Conservation (phyloP, 352 stramenopile species). For the Phytophthora tubulina region DNA sequence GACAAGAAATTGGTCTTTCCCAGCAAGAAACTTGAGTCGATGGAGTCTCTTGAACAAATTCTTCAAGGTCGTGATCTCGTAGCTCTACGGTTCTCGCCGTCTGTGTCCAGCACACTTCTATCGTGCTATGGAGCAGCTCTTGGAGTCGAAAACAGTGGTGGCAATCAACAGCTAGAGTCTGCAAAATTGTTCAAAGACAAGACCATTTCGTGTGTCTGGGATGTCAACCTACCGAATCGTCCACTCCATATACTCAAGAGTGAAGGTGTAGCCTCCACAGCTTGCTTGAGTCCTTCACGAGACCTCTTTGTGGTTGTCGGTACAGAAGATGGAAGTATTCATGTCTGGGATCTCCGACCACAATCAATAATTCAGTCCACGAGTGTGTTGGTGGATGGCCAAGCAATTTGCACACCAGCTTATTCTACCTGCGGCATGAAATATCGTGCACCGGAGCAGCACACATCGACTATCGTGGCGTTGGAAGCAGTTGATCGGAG, state of each 20-base stretch:
- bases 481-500: constrained; percentile 49
- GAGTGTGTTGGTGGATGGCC: constrained; percentile 27
- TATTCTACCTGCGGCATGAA: constrained; percentile 72
- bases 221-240: constrained; percentile 62
- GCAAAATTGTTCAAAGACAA: constrained; percentile 42
- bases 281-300: constrained; percentile 54
- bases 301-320: constrained; percentile 67
- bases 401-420: constrained; percentile 53
- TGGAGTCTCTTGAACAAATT: constrained; percentile 36
- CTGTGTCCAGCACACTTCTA: constrained; percentile 59
- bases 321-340: constrained; percentile 70
- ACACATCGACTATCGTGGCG: constrained; percentile 57
- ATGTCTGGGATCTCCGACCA: constrained; percentile 72
- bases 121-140: constrained; percentile 46
- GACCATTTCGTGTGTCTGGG: constrained; percentile 71
- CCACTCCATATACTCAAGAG: constrained; percentile 57
- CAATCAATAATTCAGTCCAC: constrained; percentile 33
- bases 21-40: constrained; percentile 24
- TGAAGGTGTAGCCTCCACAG: constrained; percentile 54
- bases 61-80: constrained; percentile 47
- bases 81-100: constrained; percentile 57
- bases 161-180: constrained; percentile 13
- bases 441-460: constrained; percentile 49
- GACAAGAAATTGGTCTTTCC: constrained; percentile 45
- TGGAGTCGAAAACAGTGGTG: neutral